Percentiles rank a stretch among this genome's conserved stretches.
Evolutionary conservation across 139 green algal genomes (phyloP).

Genomic region (Eudorina sp.): DNA sequence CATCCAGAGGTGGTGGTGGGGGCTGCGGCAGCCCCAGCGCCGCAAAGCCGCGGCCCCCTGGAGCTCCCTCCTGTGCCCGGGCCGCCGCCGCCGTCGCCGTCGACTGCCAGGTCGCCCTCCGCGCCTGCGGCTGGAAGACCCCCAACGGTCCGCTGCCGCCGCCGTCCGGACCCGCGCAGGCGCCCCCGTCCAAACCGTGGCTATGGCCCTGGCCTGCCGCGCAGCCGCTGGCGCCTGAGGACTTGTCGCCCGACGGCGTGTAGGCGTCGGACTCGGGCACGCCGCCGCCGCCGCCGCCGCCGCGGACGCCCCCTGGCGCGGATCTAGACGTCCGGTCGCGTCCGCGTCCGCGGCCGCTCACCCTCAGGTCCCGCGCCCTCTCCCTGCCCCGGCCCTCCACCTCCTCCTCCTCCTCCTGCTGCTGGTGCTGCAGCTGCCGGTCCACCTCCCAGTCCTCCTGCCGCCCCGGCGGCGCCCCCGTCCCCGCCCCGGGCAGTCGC

Average conservation of each 20-base stretch:
- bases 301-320: background rate
- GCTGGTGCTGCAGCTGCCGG: background rate
- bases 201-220: background rate
- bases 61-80: no score
- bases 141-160: no score
- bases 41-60: no score
- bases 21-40: no score
- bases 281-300: background rate
- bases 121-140: no score
- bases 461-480: no score
- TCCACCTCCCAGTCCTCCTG: background rate
- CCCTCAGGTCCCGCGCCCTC: background rate
- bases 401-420: background rate
- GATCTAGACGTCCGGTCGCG: background rate
- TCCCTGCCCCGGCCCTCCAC: background rate
- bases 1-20: no score
- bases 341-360: background rate
- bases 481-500: no score
- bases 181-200: background rate
- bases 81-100: no score
- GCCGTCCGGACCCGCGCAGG: no score
- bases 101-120: no score
- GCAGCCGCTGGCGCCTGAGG: conserved; percentile 10
- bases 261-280: background rate
- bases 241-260: background rate